phyloP scores from a whole-genome alignment of 805 yeast genomes.

The Komagataella populi region DNA sequence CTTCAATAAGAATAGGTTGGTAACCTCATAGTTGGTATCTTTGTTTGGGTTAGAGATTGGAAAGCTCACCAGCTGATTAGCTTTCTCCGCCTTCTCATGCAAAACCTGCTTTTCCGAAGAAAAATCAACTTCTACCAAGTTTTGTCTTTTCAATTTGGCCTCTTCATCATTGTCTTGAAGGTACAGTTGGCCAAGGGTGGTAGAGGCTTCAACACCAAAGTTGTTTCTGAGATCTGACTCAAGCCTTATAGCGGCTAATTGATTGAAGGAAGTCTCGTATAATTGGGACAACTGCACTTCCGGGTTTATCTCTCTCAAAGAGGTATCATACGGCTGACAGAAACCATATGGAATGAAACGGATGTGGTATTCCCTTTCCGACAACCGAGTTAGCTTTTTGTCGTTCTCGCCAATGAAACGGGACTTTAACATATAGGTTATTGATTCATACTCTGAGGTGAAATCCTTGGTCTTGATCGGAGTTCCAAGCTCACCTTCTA shows the following conservation, averaged over 20 bases:
- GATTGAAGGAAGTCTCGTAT: background rate
- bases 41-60: background rate
- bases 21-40: background rate
- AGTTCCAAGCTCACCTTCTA: constrained; percentile 28
- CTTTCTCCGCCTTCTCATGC: background rate
- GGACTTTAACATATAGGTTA: constrained; percentile 40
- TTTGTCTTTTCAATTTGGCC: background rate
- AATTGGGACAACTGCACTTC: background rate
- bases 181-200: background rate
- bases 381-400: constrained; percentile 8
- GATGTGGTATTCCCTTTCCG: constrained; percentile 9
- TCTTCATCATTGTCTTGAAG: background rate
- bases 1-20: background rate
- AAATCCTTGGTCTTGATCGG: constrained; percentile 39
- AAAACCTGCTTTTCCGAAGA: background rate
- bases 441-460: constrained; percentile 23
- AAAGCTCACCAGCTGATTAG: background rate
- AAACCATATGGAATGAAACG: constrained; percentile 16
- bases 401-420: constrained; percentile 30
- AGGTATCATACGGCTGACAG: constrained; percentile 2
- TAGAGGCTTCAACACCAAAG: background rate
- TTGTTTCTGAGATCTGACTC: background rate
- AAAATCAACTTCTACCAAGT: background rate
- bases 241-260: background rate
- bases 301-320: background rate